Evolutionary conservation across 2,329 filamentous ascomycete species (phyloP), one percentile per base, ranked within the genome.

Genomic region (Akanthomyces lecanii): DNA sequence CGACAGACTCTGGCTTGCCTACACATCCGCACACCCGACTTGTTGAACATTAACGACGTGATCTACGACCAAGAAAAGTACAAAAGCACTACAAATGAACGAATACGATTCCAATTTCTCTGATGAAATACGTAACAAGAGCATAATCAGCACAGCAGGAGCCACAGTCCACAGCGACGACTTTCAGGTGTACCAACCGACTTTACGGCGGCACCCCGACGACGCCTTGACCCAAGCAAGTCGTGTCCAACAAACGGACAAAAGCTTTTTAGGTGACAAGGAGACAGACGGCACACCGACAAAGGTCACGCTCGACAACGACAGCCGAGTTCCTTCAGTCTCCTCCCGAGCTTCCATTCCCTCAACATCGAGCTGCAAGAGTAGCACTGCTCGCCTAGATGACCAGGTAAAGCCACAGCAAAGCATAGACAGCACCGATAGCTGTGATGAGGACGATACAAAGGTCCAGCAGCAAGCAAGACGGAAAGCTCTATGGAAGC

Each of bases 151-250:
- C 45, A 52, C 45, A 23, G 38, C 52, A 33, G 57, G 21, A 16
- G 63, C 63, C 23, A 56, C 57, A 3, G 57, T 64, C 18, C 63
- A 56, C 33, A 64, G 63, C 18, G 63, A 64, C 42, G 63, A 64
- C 47, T 64, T 57, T 42, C n/a, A 42, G 42, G 33, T 52, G 6
- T 47, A 14, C 38, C 47, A 23, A 18, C 21, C 56, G 5, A 28
- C 16, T n/a, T 3, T n/a, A 18, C 48, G 18, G 14, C 50, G 6
- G 47, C 40, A 28, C 10, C 1, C 11, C n/a, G 50, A 48, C 30
- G 10, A 2, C 21, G n/a, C 18, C 28, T 2, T 16, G 18, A 16
- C n/a, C 3, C 8, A 54, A 7, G 3, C 23, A 18, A 23, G 10
- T 28, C 21, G 5, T 47, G 36, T 10, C 14, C 40, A 12, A 25